Conservation (phyloP, 129 eudicot genomes). For the Centella asiatica region DNA sequence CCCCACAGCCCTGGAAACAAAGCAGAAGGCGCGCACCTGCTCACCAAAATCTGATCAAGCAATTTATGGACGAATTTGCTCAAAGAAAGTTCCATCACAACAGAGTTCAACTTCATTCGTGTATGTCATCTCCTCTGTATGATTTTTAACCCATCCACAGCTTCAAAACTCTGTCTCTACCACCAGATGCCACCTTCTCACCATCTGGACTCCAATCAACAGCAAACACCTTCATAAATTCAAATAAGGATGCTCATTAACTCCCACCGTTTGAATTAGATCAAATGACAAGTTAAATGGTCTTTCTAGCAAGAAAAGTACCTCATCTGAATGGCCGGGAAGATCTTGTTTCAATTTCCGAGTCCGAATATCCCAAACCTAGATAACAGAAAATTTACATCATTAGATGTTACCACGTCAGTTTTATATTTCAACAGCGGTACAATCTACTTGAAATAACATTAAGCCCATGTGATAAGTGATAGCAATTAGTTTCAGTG, state of each 20-base stretch:
- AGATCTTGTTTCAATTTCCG: slow-evolving; percentile 84
- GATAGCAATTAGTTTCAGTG: no score
- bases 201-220: slow-evolving; percentile 99
- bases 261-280: background rate
- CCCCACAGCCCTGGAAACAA: no score
- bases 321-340: slow-evolving; percentile 99
- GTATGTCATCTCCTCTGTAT: slow-evolving; percentile 1
- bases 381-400: background rate
- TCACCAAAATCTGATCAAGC: no score
- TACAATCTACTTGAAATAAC: background rate
- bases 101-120: no score
- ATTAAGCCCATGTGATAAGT: background rate
- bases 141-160: slow-evolving; percentile 77
- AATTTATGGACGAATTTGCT: no score
- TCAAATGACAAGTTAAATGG: background rate
- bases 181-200: slow-evolving; percentile 97
- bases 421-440: background rate
- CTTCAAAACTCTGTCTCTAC: slow-evolving; percentile 83
- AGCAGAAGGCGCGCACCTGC: no score
- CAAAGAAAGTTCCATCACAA: no score
- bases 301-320: slow-evolving; percentile 12
- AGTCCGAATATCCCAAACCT: slow-evolving; percentile 95
- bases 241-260: background rate
- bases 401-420: background rate
- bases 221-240: slow-evolving; percentile 62